phyloP scores from a whole-genome alignment of 2,329 filamentous ascomycete genomes.

The Paraphoma chrysanthemicola region DNA sequence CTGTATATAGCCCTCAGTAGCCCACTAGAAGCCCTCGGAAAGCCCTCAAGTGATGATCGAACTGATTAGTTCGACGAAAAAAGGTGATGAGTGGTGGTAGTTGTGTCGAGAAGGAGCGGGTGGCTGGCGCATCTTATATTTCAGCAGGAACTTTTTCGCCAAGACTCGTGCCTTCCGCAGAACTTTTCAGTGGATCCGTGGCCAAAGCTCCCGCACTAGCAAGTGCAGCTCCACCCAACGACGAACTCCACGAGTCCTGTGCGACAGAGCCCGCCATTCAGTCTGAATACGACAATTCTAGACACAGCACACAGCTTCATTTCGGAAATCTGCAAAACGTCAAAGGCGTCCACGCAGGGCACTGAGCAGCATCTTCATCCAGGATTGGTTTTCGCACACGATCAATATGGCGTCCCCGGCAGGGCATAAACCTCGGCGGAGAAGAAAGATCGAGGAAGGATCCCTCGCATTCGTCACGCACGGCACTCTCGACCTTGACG shows the following conservation, averaged over 20 bases:
- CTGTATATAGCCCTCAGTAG: constrained; percentile 38
- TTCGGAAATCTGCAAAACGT: too few species aligned
- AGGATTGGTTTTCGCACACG: not conserved
- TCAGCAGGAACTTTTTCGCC: constrained; percentile 1
- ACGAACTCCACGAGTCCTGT: constrained; percentile 14
- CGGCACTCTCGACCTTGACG: constrained; percentile 54
- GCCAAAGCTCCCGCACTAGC: constrained; percentile 6
- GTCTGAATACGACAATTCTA: too few species aligned
- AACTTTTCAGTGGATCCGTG: constrained; percentile 5
- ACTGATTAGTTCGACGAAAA: constrained; percentile 27
- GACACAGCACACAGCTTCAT: too few species aligned
- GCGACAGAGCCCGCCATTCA: too few species aligned
- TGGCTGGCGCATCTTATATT: constrained; percentile 20
- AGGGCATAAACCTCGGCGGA: constrained; percentile 52
- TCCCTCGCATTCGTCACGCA: constrained; percentile 49
- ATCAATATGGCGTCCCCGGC: constrained; percentile 31
- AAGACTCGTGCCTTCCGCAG: not conserved
- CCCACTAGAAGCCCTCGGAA: constrained; percentile 41
- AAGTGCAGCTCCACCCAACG: too few species aligned
- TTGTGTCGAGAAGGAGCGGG: constrained; percentile 17
- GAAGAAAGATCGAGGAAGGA: constrained; percentile 51
- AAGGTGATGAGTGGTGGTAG: constrained; percentile 23
- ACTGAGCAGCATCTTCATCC: not conserved
- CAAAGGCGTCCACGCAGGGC: too few species aligned
- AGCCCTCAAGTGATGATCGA: constrained; percentile 38